Percentiles rank a stretch among this genome's conserved stretches.
These are phyloP conservation scores for Tephrocybe rancida DNA, from an alignment of 768 basidiomycete species.

Conservation along the genomic window DNA sequence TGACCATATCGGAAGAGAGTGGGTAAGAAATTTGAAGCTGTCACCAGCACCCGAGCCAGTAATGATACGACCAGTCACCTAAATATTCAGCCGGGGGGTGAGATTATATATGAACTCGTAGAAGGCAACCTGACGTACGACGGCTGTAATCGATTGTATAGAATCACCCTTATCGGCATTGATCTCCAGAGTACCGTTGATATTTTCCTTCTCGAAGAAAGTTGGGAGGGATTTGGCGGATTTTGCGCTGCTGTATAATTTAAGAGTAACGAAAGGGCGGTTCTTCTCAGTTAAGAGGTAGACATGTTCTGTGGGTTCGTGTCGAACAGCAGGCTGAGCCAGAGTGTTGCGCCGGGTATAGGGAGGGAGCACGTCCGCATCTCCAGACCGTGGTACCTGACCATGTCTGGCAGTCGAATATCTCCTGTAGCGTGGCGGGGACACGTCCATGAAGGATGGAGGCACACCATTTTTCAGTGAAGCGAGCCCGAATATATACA, in stretches of 20 bases:
- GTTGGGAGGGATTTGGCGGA: slow-evolving; percentile 52
- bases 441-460: slow-evolving; percentile 42
- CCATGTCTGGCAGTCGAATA: slow-evolving; percentile 47
- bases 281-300: slow-evolving; percentile 44
- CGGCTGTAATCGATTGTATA: slow-evolving; percentile 48
- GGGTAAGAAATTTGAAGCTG: slow-evolving; percentile 45
- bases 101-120: neutral
- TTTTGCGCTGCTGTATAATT: slow-evolving; percentile 52
- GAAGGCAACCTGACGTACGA: slow-evolving; percentile 29
- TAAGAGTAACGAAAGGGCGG: slow-evolving; percentile 47
- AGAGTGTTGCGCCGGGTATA: slow-evolving; percentile 52
- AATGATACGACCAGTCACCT: slow-evolving; percentile 56
- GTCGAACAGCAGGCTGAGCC: slow-evolving; percentile 37
- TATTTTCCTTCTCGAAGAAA: slow-evolving; percentile 56
- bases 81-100: neutral
- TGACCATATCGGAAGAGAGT: slow-evolving; percentile 49
- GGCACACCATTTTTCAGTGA: neutral
- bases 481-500: slow-evolving; percentile 19
- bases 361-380: slow-evolving; percentile 48
- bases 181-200: slow-evolving; percentile 49
- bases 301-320: slow-evolving; percentile 51
- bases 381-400: slow-evolving; percentile 48
- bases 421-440: slow-evolving; percentile 53
- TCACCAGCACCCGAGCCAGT: slow-evolving; percentile 48
- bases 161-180: slow-evolving; percentile 53